Base-by-base conservation (phyloP, 441 rosid species). In the Hura crepitans region DNA sequence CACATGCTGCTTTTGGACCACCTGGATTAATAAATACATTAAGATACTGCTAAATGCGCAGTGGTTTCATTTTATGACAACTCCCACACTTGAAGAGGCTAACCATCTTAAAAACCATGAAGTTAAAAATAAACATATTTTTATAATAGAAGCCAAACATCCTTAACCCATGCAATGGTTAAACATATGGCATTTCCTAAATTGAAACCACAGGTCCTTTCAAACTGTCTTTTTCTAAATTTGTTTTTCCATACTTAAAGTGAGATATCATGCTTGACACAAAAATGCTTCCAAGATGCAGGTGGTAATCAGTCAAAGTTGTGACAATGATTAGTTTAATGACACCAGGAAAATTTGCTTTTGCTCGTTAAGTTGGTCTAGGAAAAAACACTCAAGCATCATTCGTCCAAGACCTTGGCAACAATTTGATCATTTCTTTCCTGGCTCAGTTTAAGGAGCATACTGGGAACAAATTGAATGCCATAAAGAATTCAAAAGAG, bases 1-100 rank as follows among this genome's bases (percentile, higher is more conserved):
- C 81, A 71, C 99, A 92, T 30, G 97, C 89, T 9, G 99, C 97
- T 80, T 86, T 85, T 49, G 97, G 96, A 70, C 97, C 97, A 56
- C 91, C 99, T 89, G 60, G 45, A 11, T 64, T 2, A 39, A 43
- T 17, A 65, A 49, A 69, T 57, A 37, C 14, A 63, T n/a, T 56
- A 67, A 74, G 65, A 47, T 43, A 75, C 27, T 35, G 35, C 28
- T 31, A 6, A 7, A 50, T 9, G 53, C 7, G 15, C 12, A 60
- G 0, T 14, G 18, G 1, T 45, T 22, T 22, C 2, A 3, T 56
- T 56, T 37, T 14, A 60, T 18, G 25, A 35, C 12, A 12, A n/a
- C 43, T 60, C 14, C 46, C 20, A n/a, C 15, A 13, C n/a, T 13
- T 10, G 12, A 14, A 27, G 37, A 37, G 15, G 9, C 25, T 60